Percentiles rank a stretch among this genome's conserved stretches.
Conservation (phyloP, 1,139 yeast genomes). For the Insectozyma bohioensis region DNA sequence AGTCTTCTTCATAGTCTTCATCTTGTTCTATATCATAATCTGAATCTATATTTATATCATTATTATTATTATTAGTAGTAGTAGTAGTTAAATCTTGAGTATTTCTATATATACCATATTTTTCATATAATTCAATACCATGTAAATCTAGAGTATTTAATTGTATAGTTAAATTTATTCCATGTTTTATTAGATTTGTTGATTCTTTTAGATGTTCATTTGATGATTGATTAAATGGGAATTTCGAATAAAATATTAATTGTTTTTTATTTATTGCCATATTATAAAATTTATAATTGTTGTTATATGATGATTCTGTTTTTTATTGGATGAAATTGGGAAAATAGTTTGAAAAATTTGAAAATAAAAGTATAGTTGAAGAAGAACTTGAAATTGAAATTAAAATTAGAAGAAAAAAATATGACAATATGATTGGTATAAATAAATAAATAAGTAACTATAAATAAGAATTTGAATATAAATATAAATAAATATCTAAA, state of each 20-base stretch:
- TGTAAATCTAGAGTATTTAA: slow-evolving; percentile 6
- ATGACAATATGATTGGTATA: too few species aligned
- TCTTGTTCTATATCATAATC: slow-evolving; percentile 4
- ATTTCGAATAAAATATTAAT: slow-evolving; percentile 6
- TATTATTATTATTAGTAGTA: too few species aligned
- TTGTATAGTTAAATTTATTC: slow-evolving; percentile 14
- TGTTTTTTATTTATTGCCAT: neutral
- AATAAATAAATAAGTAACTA: too few species aligned
- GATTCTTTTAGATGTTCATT: slow-evolving; percentile 15
- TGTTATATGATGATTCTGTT: too few species aligned
- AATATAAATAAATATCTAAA: too few species aligned
- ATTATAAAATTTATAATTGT: neutral
- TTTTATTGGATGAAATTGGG: too few species aligned
- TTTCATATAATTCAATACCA: slow-evolving; percentile 7
- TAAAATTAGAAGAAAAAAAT: too few species aligned
- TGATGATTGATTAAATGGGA: slow-evolving; percentile 16
- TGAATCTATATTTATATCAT: slow-evolving; percentile 1
- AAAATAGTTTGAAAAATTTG: too few species aligned
- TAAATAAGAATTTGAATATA: too few species aligned
- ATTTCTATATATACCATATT: neutral
- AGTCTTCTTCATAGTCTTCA: slow-evolving; percentile 4
- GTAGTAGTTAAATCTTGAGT: too few species aligned
- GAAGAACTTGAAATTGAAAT: too few species aligned
- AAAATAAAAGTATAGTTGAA: too few species aligned
- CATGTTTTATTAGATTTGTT: slow-evolving; percentile 12